A percentile compares a stretch with the other conserved stretches of the same genome.
Conservation (phyloP, 805 yeast species). For the Saturnispora galanensis region DNA sequence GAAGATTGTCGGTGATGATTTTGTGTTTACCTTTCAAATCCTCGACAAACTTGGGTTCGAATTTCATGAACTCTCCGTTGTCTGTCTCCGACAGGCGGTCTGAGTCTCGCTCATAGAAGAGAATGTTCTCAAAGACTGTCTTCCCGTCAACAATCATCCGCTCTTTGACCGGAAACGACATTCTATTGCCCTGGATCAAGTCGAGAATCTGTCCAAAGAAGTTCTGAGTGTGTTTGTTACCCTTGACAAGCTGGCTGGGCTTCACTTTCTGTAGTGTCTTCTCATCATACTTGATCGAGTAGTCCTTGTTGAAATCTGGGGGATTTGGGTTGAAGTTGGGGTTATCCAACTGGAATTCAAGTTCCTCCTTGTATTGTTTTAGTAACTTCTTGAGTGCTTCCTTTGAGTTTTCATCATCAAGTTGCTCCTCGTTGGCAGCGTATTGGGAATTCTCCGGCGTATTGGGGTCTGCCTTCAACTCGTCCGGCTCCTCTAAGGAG, state of each 20-base stretch:
- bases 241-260: slow-evolving; percentile 19
- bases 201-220: slow-evolving; percentile 23
- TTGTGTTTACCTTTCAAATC: slow-evolving; percentile 39
- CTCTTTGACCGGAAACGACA: slow-evolving; percentile 25
- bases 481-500: slow-evolving; percentile 3
- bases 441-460: slow-evolving; percentile 4
- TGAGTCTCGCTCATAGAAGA: slow-evolving; percentile 3
- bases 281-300: slow-evolving; percentile 20
- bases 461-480: slow-evolving; percentile 1
- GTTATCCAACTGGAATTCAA: slow-evolving; percentile 1
- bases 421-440: slow-evolving; percentile 1
- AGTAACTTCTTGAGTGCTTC: slow-evolving; percentile 1
- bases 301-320: slow-evolving; percentile 21
- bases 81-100: slow-evolving; percentile 11
- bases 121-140: slow-evolving; percentile 15
- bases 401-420: neutral
- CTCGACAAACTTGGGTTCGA: slow-evolving; percentile 31
- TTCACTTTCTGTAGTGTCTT: slow-evolving; percentile 15
- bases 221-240: slow-evolving; percentile 22
- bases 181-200: slow-evolving; percentile 21
- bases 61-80: slow-evolving; percentile 10
- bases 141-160: slow-evolving; percentile 21
- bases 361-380: neutral
- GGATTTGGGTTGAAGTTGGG: slow-evolving; percentile 7
- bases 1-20: slow-evolving; percentile 36